A percentile compares a stretch with the other conserved stretches of the same genome.
Conservation (phyloP, 2,329 filamentous ascomycete genomes). For the Exserohilum rostratum region DNA sequence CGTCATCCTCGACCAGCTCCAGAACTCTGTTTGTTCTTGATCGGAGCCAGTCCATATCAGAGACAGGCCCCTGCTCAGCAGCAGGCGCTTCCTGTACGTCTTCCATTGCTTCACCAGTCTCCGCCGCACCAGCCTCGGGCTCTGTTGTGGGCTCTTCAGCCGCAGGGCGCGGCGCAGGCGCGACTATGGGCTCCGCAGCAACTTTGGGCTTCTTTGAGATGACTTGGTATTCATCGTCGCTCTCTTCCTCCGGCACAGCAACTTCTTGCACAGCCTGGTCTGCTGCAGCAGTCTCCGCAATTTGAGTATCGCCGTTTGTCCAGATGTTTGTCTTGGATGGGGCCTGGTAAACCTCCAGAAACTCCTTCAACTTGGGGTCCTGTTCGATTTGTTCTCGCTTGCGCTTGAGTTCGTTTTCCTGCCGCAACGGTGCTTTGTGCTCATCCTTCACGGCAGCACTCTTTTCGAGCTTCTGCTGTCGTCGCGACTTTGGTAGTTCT, state of each 20-base stretch:
- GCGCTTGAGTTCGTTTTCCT: conserved; percentile 64
- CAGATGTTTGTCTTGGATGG: conserved; percentile 68
- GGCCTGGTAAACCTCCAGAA: conserved; percentile 79
- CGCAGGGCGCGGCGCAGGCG: background rate
- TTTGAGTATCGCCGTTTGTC: conserved; percentile 59
- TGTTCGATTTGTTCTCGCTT: conserved; percentile 65
- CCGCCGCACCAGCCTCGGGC: background rate
- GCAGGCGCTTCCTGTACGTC: conserved; percentile 19
- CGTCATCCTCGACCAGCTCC: conserved; percentile 80
- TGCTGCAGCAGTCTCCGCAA: conserved; percentile 19
- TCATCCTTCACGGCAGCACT: conserved; percentile 29
- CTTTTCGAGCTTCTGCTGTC: conserved; percentile 39
- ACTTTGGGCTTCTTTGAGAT: conserved; percentile 57
- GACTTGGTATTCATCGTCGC: conserved; percentile 77
- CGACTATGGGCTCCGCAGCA: conserved; percentile 4
- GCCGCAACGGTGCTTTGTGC: conserved; percentile 31
- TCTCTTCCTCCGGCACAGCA: conserved; percentile 56
- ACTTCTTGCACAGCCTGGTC: conserved; percentile 29
- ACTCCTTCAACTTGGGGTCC: conserved; percentile 85
- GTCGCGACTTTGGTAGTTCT: conserved; percentile 42
- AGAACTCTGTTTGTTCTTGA: conserved; percentile 85
- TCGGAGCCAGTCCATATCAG: conserved; percentile 90
- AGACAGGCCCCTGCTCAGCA: conserved; percentile 55
- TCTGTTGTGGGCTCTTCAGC: background rate
- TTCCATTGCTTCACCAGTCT: conserved; percentile 28